Conservation (phyloP, 306 rosid species). For the Dicorynia guianensis region DNA sequence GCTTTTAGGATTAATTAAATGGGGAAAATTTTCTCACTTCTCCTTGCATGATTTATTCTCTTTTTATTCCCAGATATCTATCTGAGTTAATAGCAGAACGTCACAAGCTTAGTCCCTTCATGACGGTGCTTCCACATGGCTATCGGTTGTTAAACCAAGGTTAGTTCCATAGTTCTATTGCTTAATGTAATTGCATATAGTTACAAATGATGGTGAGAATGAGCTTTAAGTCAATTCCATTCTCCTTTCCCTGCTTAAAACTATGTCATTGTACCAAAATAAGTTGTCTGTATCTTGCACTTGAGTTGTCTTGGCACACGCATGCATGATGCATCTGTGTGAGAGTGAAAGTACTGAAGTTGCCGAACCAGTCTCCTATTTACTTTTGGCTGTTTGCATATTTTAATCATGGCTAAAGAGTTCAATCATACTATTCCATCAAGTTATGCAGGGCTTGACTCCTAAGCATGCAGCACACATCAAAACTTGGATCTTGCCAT, state of each 20-base stretch:
- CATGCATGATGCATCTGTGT: background rate
- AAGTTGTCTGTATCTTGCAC: background rate
- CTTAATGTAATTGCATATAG: slow-evolving; percentile 7
- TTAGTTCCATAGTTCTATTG: slow-evolving; percentile 45
- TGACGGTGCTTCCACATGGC: slow-evolving; percentile 73
- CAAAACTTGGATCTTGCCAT: background rate
- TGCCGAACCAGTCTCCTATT: background rate
- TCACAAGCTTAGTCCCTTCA: slow-evolving; percentile 77
- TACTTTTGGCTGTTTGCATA: background rate
- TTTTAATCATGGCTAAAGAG: background rate
- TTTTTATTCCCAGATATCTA: slow-evolving; percentile 62
- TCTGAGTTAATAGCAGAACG: slow-evolving; percentile 85
- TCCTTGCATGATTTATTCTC: slow-evolving; percentile 10
- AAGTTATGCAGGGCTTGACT: background rate
- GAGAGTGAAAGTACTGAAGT: background rate
- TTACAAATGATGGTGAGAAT: slow-evolving; percentile 4
- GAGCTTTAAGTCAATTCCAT: slow-evolving; percentile 5
- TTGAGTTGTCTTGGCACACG: slow-evolving; percentile 3
- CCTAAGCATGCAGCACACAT: background rate
- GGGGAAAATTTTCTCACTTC: background rate
- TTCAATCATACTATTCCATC: background rate
- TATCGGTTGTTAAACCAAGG: slow-evolving; percentile 90
- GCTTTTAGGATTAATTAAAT: background rate
- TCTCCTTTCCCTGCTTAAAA: background rate
- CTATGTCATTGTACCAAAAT: slow-evolving; percentile 5